phyloP scores from a whole-genome alignment of 2,329 filamentous ascomycete genomes.

The Akanthomyces lecanii region DNA sequence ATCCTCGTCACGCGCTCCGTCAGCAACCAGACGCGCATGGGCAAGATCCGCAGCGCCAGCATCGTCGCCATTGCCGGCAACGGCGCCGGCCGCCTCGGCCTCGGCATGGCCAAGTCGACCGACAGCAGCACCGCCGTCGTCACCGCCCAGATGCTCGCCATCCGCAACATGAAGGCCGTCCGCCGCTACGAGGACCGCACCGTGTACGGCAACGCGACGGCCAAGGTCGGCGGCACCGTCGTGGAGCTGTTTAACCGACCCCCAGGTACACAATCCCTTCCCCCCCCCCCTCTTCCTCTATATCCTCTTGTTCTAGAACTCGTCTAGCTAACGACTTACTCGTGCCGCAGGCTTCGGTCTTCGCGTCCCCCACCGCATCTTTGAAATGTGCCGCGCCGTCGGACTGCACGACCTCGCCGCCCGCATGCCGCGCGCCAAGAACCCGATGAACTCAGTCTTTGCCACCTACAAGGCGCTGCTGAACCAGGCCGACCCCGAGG shows the following conservation, averaged over 20 bases:
- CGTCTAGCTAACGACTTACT: no score
- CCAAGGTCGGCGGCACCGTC: constrained; percentile 83
- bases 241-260: constrained; percentile 78
- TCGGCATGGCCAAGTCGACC: constrained; percentile 85
- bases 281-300: constrained; percentile 17
- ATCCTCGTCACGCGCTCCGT: constrained; percentile 70
- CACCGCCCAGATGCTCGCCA: constrained; percentile 76
- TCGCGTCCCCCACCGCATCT: constrained; percentile 85
- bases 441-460: constrained; percentile 98
- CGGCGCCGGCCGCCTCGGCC: constrained; percentile 75
- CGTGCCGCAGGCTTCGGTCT: constrained; percentile 75
- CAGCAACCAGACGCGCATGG: constrained; percentile 90
- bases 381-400: constrained; percentile 83
- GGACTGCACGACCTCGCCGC: constrained; percentile 87
- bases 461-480: constrained; percentile 78
- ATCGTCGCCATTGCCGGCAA: constrained; percentile 82
- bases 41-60: constrained; percentile 79
- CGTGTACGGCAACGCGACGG: constrained; percentile 78
- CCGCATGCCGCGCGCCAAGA: constrained; percentile 76
- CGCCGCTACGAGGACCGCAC: constrained; percentile 87
- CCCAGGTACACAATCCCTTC: constrained; percentile 61
- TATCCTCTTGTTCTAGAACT: neutral
- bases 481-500: constrained; percentile 81
- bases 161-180: constrained; percentile 91
- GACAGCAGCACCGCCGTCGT: constrained; percentile 63